Evolutionary conservation across 345 rosid species (phyloP).

Genomic region (Eucalyptus camaldulensis): DNA sequence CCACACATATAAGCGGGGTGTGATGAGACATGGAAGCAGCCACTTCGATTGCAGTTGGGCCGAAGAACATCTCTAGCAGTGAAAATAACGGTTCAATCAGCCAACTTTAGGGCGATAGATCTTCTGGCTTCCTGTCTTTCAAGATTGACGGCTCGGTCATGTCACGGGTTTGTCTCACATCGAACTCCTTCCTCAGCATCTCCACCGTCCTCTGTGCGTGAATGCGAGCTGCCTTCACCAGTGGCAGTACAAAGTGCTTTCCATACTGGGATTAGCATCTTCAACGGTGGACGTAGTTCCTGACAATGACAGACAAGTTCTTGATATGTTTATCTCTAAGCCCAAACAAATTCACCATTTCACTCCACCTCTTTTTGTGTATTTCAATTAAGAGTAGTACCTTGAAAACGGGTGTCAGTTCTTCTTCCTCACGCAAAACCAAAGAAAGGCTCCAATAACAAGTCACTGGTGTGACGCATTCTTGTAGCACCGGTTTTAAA

Average conservation of each 20-base stretch:
- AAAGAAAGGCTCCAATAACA: conserved; percentile 87
- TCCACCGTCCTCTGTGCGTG: not conserved
- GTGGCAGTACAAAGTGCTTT: conserved; percentile 53
- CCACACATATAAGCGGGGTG: not conserved
- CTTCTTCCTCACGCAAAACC: conserved; percentile 45
- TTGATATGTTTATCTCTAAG: not conserved
- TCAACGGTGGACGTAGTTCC: conserved; percentile 65
- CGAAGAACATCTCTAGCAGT: not conserved
- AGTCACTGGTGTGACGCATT: conserved; percentile 67
- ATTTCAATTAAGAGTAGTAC: conserved; percentile 12
- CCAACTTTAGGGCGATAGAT: not conserved
- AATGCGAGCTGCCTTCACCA: conserved; percentile 7
- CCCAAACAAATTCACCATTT: not conserved
- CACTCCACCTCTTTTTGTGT: not conserved
- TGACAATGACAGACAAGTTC: not conserved
- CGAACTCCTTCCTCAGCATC: not conserved
- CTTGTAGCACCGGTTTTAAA: conserved; percentile 72
- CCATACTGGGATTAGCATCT: conserved; percentile 76
- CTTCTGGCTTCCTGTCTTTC: not conserved
- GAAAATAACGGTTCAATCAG: not conserved
- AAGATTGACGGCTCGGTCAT: not conserved
- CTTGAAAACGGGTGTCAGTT: conserved; percentile 59
- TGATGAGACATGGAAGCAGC: not conserved
- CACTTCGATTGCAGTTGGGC: not conserved
- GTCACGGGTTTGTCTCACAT: not conserved